Percentiles rank a stretch among this genome's conserved stretches.
Evolutionary conservation across 1,139 yeast genomes (phyloP).

Genomic region (Waltiozyma sp.): DNA sequence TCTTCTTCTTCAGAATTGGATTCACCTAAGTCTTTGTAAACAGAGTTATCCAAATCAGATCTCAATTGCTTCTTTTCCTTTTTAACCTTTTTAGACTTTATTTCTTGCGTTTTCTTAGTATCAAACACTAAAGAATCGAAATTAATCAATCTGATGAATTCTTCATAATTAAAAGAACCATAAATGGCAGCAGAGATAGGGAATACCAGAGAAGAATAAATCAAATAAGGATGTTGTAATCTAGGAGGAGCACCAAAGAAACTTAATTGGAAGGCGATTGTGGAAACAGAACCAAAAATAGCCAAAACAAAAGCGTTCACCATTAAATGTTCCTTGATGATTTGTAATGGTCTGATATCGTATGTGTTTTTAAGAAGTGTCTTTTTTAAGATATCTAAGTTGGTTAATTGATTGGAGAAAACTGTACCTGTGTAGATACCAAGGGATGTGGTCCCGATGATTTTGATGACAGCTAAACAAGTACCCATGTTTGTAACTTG

Average conservation of each 20-base stretch:
- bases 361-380: slow-evolving; percentile 1
- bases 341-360: slow-evolving; percentile 4
- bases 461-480: slow-evolving; percentile 22
- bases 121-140: slow-evolving; percentile 3
- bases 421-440: slow-evolving; percentile 93
- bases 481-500: slow-evolving; percentile 13
- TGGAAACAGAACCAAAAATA: slow-evolving; percentile 18
- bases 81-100: background rate
- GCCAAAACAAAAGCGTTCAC: slow-evolving; percentile 16
- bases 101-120: background rate
- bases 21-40: slow-evolving; percentile 19
- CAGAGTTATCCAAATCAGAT: slow-evolving; percentile 18
- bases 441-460: slow-evolving; percentile 74
- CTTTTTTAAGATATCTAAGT: slow-evolving; percentile 18
- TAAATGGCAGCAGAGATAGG: slow-evolving; percentile 17
- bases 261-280: slow-evolving; percentile 21
- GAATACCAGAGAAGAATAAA: slow-evolving; percentile 22
- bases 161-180: slow-evolving; percentile 5
- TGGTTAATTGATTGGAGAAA: slow-evolving; percentile 55
- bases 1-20: slow-evolving; percentile 12
- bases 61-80: slow-evolving; percentile 8
- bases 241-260: slow-evolving; percentile 22
- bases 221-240: slow-evolving; percentile 24
- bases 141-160: slow-evolving; percentile 6
- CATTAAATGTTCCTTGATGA: slow-evolving; percentile 13